phyloP scores from a whole-genome alignment of 345 rosid genomes.

The Limnanthes douglasii region DNA sequence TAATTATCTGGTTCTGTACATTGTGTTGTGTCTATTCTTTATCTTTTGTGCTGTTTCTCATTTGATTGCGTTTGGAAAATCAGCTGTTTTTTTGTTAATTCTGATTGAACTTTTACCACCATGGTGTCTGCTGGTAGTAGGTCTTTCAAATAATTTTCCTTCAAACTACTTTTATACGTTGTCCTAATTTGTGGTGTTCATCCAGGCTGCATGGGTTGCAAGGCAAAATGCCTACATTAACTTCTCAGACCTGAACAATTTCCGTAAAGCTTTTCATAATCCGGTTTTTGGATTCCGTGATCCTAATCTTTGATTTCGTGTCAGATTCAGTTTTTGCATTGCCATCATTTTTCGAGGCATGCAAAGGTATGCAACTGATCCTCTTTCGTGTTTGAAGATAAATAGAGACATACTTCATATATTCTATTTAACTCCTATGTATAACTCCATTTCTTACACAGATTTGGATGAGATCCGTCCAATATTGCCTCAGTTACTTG shows the following conservation, averaged over 20 bases:
- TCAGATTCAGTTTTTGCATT: slow-evolving; percentile 94
- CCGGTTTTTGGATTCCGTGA: slow-evolving; percentile 90
- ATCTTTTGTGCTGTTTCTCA: slow-evolving; percentile 1
- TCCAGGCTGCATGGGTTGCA: slow-evolving; percentile 98
- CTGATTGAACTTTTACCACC: slow-evolving; percentile 9
- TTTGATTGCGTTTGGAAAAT: slow-evolving; percentile 4
- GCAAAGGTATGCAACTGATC: slow-evolving; percentile 37
- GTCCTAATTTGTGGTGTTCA: slow-evolving; percentile 4
- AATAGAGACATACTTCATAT: slow-evolving; percentile 1
- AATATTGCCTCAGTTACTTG: slow-evolving; percentile 90
- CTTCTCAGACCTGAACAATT: slow-evolving; percentile 76
- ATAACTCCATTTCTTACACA: slow-evolving; percentile 13
- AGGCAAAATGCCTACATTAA: slow-evolving; percentile 87
- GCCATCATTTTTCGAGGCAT: slow-evolving; percentile 88
- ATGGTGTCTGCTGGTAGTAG: slow-evolving; percentile 1
- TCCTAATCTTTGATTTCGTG: slow-evolving; percentile 94
- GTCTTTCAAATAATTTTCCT: background rate
- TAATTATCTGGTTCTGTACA: background rate
- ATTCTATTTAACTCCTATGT: slow-evolving; percentile 1
- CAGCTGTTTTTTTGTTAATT: slow-evolving; percentile 1
- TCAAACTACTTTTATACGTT: background rate
- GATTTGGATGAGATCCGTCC: slow-evolving; percentile 96
- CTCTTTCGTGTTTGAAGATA: background rate
- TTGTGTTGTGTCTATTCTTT: background rate
- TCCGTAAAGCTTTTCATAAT: slow-evolving; percentile 66